Evolutionary conservation across 2,329 filamentous ascomycete genomes (phyloP).

Genomic region (Akanthomyces uredinophilus): DNA sequence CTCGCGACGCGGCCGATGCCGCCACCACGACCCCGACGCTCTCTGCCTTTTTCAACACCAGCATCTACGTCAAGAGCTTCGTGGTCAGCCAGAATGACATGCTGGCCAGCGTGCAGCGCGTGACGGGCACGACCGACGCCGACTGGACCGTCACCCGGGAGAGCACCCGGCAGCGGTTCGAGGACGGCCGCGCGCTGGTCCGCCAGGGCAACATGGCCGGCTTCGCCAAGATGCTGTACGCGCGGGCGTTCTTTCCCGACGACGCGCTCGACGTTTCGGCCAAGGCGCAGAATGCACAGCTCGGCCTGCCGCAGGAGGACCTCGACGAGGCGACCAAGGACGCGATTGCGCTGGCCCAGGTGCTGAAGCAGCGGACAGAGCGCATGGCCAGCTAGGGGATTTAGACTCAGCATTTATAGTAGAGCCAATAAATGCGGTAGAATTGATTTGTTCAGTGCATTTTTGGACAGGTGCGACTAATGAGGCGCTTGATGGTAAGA

Average conservation of each 20-base stretch:
- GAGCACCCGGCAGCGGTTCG: constrained; percentile 39
- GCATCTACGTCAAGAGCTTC: constrained; percentile 51
- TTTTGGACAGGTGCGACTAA: not conserved
- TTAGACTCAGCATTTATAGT: not conserved
- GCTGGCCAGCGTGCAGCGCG: constrained; percentile 53
- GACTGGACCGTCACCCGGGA: constrained; percentile 56
- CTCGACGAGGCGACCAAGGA: constrained; percentile 46
- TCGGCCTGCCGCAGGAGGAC: constrained; percentile 50
- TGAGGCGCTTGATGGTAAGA: not conserved
- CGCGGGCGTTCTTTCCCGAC: constrained; percentile 41
- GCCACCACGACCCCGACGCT: constrained; percentile 29
- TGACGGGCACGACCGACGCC: constrained; percentile 48
- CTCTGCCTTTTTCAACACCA: constrained; percentile 42
- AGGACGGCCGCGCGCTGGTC: constrained; percentile 39
- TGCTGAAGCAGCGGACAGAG: not conserved
- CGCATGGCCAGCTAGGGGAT: not conserved
- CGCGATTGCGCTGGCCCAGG: not conserved
- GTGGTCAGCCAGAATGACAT: constrained; percentile 57
- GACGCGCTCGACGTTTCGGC: constrained; percentile 33
- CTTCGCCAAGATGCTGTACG: constrained; percentile 46
- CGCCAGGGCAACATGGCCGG: constrained; percentile 36
- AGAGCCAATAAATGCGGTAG: too few relatives aligned
- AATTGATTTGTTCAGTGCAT: too few relatives aligned
- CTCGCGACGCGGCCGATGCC: constrained; percentile 27
- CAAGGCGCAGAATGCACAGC: constrained; percentile 39